A percentile compares a stretch with the other conserved stretches of the same genome.
Evolutionary conservation across 306 rosid species (phyloP).

Genomic region (Vigna nakashimae): DNA sequence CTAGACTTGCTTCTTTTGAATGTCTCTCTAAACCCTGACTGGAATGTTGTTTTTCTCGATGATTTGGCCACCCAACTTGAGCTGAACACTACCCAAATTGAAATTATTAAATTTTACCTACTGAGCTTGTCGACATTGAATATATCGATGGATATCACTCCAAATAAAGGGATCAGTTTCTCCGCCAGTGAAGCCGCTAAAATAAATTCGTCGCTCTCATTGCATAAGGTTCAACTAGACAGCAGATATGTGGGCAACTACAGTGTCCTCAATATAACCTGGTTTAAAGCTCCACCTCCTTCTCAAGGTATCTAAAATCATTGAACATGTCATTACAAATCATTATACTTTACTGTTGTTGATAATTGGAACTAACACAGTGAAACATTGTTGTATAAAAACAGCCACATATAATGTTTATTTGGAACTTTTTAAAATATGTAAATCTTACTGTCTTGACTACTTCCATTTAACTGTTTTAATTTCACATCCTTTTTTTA

Average conservation of each 20-base stretch:
- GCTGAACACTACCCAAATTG: constrained; percentile 70
- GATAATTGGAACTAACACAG: constrained; percentile 4
- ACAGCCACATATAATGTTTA: not conserved
- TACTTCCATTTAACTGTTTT: constrained; percentile 9
- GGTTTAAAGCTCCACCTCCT: constrained; percentile 82
- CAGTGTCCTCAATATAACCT: constrained; percentile 79
- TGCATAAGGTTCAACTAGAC: constrained; percentile 74
- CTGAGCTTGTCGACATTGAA: constrained; percentile 65
- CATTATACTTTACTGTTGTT: constrained; percentile 24
- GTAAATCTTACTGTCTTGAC: constrained; percentile 1
- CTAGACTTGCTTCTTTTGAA: constrained; percentile 90
- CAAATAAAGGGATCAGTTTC: constrained; percentile 74
- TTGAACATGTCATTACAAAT: constrained; percentile 20
- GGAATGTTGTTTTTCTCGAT: constrained; percentile 66
- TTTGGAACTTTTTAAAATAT: not conserved
- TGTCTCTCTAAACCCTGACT: constrained; percentile 72
- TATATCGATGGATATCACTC: constrained; percentile 93
- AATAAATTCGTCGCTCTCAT: constrained; percentile 74
- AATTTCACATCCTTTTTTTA: constrained; percentile 19
- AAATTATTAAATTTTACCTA: constrained; percentile 80
- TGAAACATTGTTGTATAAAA: constrained; percentile 26
- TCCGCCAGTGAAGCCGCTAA: constrained; percentile 66
- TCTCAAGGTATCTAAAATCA: constrained; percentile 65
- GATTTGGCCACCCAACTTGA: constrained; percentile 75
- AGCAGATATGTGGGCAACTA: constrained; percentile 79